Conservation (phyloP, 1,284 basidiomycete species). For the Ceratobasidium theobromae region DNA sequence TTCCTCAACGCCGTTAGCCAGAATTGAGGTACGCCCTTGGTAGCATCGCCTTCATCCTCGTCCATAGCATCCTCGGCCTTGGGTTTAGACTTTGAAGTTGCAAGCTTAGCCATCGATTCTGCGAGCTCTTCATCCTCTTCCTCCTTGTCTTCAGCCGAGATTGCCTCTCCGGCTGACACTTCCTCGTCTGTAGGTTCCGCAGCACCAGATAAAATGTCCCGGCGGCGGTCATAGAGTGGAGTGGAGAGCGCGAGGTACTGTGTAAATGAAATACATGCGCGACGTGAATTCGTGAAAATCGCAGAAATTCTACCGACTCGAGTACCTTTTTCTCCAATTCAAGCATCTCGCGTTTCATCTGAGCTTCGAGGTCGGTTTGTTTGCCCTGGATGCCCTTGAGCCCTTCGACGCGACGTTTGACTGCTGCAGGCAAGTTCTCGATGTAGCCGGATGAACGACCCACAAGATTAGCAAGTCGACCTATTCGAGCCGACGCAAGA, state of each 20-base stretch:
- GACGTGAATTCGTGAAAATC: background rate
- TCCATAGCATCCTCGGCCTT: slow-evolving; percentile 11
- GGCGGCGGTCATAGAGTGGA: slow-evolving; percentile 57
- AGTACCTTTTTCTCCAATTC: slow-evolving; percentile 93
- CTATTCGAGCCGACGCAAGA: no score
- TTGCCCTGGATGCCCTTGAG: slow-evolving; percentile 94
- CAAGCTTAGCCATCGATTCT: slow-evolving; percentile 38
- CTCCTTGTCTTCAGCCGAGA: slow-evolving; percentile 50
- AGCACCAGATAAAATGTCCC: slow-evolving; percentile 53
- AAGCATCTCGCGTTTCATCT: slow-evolving; percentile 96
- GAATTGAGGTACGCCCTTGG: slow-evolving; percentile 84
- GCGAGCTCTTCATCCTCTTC: slow-evolving; percentile 43
- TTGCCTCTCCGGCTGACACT: slow-evolving; percentile 54
- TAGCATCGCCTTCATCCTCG: slow-evolving; percentile 37
- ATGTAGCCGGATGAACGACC: slow-evolving; percentile 85
- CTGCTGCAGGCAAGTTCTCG: slow-evolving; percentile 79
- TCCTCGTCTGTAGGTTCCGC: slow-evolving; percentile 56
- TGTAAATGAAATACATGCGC: background rate
- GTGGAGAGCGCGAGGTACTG: slow-evolving; percentile 54
- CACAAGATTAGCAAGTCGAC: slow-evolving; percentile 65
- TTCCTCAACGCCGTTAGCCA: slow-evolving; percentile 97
- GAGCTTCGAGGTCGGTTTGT: slow-evolving; percentile 89
- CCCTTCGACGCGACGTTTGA: slow-evolving; percentile 86
- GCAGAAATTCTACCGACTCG: background rate
- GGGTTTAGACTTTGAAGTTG: slow-evolving; percentile 23